Evolutionary conservation across 768 basidiomycete species (phyloP), one percentile per base, ranked within the genome.

Genomic region (Pleurotus giganteus): DNA sequence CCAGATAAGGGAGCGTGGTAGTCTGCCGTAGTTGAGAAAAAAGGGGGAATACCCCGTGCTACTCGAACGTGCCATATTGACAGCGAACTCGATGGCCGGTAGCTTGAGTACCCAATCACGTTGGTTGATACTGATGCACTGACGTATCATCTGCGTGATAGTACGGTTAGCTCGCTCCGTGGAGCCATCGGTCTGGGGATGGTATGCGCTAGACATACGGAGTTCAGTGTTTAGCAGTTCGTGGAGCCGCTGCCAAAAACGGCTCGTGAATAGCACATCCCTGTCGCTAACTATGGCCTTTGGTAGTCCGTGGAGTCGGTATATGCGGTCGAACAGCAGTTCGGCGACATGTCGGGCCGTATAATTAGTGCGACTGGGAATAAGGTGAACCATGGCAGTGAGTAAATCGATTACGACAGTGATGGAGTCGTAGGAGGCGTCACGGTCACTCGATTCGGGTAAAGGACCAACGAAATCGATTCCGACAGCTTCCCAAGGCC

Each of bases 1-100:
- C 49, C 63, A 60, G 5, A 65, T 59, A 19, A 69, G 47, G 4
- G 65, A 5, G 0, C 60, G 52, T 1, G 69, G 69, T 0, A 63
- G 56, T 4, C 60, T 39, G 1, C 68, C 61, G 5, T 55, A 26
- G 36, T 62, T 60, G 8, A 62, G n/a, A n/a, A n/a, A n/a, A n/a
- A n/a, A n/a, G n/a, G n/a, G n/a, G n/a, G n/a, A n/a, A n/a, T n/a
- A n/a, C 0, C 72, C 70, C 1, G 73, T 76, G 1, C 62, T 62
- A 5, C 69, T 66, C 0, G 70, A 71, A 0, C 64, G 41, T 0
- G 74, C 69, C 0, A 46, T 53, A 46, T 75, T 76, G 21, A 76
- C 63, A 0, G 74, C 54, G 60, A 74, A 75, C 56, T 75, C 71
- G 24, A 72, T 70, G 8, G 6, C 64, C 2, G 70, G 65, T 21